Evolutionary conservation across 1,139 yeast species (phyloP).

Genomic region (Magnusiomyces sp.): DNA sequence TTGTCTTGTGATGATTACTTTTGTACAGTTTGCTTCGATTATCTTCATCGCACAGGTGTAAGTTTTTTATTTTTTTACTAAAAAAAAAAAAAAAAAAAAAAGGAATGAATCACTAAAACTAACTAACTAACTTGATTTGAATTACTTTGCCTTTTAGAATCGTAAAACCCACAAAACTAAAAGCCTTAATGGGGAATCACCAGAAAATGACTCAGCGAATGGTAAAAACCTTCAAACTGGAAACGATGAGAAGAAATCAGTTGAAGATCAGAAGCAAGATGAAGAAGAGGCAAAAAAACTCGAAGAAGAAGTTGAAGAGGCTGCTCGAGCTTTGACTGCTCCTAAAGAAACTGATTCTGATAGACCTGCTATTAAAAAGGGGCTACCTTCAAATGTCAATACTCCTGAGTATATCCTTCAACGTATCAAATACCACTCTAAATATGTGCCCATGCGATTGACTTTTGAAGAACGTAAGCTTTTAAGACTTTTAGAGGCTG

Average conservation of each 20-base stretch:
- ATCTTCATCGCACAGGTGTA: slow-evolving; percentile 56
- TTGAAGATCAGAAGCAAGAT: slow-evolving; percentile 13
- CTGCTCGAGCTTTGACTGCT: slow-evolving; percentile 10
- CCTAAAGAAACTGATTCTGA: background rate
- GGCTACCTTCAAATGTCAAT: slow-evolving; percentile 1
- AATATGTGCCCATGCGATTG: slow-evolving; percentile 57
- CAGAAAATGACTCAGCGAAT: background rate
- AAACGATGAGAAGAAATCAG: slow-evolving; percentile 9
- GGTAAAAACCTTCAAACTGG: slow-evolving; percentile 1
- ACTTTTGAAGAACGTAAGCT: slow-evolving; percentile 58
- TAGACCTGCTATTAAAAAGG: background rate
- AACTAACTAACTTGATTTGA: background rate
- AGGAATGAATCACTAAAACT: background rate
- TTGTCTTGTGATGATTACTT: slow-evolving; percentile 52
- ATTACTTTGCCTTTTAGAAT: slow-evolving; percentile 18
- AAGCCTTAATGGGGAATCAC: slow-evolving; percentile 18
- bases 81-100: too few species aligned
- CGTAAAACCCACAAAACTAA: slow-evolving; percentile 29
- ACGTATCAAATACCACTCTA: slow-evolving; percentile 40
- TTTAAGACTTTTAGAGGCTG: slow-evolving; percentile 56
- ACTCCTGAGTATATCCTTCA: slow-evolving; percentile 20
- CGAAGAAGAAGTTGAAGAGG: slow-evolving; percentile 9
- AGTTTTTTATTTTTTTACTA: background rate
- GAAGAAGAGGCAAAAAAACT: background rate
- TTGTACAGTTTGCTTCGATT: slow-evolving; percentile 57